Evolutionary conservation across 2,329 filamentous ascomycete species (phyloP).

Genomic region (Laburnicola sp.): DNA sequence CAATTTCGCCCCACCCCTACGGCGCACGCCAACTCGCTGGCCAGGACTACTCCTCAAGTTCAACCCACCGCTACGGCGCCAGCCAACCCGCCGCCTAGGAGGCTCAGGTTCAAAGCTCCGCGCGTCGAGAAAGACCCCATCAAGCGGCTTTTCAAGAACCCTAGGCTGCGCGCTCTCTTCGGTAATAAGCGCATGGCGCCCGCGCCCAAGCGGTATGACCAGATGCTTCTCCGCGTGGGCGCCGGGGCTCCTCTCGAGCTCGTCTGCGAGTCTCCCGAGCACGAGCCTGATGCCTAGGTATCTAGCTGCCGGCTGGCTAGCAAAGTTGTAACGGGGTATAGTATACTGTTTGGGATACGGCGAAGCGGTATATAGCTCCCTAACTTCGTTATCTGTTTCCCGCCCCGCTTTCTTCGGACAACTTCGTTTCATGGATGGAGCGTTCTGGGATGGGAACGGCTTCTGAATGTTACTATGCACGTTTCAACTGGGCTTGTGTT

Average conservation of each 20-base stretch:
- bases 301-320: not conserved
- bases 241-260: not conserved
- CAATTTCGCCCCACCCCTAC: too few species aligned
- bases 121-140: conserved; percentile 17
- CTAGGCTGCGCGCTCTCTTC: conserved; percentile 23
- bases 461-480: too few species aligned
- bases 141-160: conserved; percentile 23
- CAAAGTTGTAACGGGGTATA: not conserved
- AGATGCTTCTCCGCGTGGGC: conserved; percentile 17
- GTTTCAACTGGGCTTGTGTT: too few species aligned
- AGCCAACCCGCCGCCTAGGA: conserved; percentile 2
- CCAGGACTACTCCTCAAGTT: too few species aligned
- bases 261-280: not conserved
- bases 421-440: too few species aligned
- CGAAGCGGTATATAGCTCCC: not conserved
- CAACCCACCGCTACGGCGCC: too few species aligned
- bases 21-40: too few species aligned
- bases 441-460: too few species aligned
- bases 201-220: conserved; percentile 15
- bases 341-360: not conserved
- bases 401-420: too few species aligned
- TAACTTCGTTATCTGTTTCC: too few species aligned
- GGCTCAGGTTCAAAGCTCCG: conserved; percentile 4
- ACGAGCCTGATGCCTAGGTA: not conserved
- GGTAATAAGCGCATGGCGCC: conserved; percentile 14